phyloP scores from a whole-genome alignment of 2,329 filamentous ascomycete species.

The Stagonosporopsis chrysanthemi region DNA sequence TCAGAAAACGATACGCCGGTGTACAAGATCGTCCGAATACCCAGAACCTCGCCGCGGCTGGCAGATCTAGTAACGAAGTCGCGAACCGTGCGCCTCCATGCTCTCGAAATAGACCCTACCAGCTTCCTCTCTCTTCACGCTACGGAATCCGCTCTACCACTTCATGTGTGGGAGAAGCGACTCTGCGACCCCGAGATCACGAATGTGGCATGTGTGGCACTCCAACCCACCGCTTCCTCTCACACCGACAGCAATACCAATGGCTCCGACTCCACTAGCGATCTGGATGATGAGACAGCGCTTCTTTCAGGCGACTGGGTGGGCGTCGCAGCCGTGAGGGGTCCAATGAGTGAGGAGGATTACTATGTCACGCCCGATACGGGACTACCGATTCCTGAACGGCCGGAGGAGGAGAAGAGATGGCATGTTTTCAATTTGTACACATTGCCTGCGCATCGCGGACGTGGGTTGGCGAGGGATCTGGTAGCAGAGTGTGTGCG shows the following conservation, averaged over 20 bases:
- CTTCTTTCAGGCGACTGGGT: slow-evolving; percentile 29
- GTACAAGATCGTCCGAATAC: slow-evolving; percentile 26
- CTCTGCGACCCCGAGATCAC: slow-evolving; percentile 9
- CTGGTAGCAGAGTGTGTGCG: slow-evolving; percentile 17
- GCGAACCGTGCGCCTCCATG: slow-evolving; percentile 24
- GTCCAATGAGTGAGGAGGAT: slow-evolving; percentile 20
- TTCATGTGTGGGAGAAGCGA: slow-evolving; percentile 24
- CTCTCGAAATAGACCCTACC: slow-evolving; percentile 27
- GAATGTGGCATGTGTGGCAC: slow-evolving; percentile 12
- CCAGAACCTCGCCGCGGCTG: slow-evolving; percentile 14
- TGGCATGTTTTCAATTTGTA: slow-evolving; percentile 34
- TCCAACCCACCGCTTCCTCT: neutral
- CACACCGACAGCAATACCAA: neutral
- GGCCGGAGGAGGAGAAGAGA: slow-evolving; percentile 21
- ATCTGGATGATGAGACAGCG: slow-evolving; percentile 15
- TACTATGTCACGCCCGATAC: slow-evolving; percentile 27
- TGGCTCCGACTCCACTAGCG: neutral
- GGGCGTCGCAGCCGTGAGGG: slow-evolving; percentile 26
- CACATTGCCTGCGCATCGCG: slow-evolving; percentile 22
- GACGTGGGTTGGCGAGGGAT: slow-evolving; percentile 19
- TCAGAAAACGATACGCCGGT: neutral
- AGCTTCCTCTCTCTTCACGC: slow-evolving; percentile 23
- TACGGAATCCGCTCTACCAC: slow-evolving; percentile 20
- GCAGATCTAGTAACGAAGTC: slow-evolving; percentile 24
- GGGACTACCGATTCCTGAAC: slow-evolving; percentile 16